Conservation (phyloP, 169 alveolate genomes). For the Plasmodium fragile region DNA sequence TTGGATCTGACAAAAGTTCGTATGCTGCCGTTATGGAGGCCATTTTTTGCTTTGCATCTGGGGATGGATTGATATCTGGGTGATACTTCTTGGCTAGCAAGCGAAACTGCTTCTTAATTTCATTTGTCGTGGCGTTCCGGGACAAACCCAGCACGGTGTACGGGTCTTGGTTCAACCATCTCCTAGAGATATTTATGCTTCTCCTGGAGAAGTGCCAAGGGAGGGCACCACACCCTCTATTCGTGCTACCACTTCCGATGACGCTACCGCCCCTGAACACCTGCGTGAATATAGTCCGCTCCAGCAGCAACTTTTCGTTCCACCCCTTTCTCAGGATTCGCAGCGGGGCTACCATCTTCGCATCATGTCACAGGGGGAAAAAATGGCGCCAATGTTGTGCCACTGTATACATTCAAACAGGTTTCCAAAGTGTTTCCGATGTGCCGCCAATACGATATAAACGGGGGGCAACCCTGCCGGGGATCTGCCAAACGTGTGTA, state of each 20-base stretch:
- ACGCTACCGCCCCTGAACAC: background rate
- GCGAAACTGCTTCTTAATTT: constrained; percentile 92
- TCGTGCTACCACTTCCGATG: background rate
- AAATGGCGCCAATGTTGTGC: background rate
- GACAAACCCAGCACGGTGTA: constrained; percentile 91
- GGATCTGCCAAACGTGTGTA: background rate
- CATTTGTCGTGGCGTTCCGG: constrained; percentile 91
- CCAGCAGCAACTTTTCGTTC: constrained; percentile 11
- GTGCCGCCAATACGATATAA: background rate
- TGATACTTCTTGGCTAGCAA: constrained; percentile 94
- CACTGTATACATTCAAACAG: background rate
- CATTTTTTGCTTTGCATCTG: constrained; percentile 95
- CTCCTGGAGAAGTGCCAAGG: constrained; percentile 6
- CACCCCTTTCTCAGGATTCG: constrained; percentile 3
- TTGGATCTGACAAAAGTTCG: constrained; percentile 94
- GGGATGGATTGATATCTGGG: constrained; percentile 95
- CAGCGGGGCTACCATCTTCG: constrained; percentile 26
- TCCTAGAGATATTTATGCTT: constrained; percentile 53
- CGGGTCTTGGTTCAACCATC: constrained; percentile 82
- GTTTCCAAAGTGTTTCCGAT: background rate
- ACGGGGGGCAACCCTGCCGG: background rate
- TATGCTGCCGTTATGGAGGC: constrained; percentile 95
- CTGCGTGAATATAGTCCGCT: constrained; percentile 21
- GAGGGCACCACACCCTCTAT: background rate
- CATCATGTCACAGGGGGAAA: background rate